Base-by-base conservation (phyloP, 106 monocot genomes). In the Dendrobium catenatum region DNA sequence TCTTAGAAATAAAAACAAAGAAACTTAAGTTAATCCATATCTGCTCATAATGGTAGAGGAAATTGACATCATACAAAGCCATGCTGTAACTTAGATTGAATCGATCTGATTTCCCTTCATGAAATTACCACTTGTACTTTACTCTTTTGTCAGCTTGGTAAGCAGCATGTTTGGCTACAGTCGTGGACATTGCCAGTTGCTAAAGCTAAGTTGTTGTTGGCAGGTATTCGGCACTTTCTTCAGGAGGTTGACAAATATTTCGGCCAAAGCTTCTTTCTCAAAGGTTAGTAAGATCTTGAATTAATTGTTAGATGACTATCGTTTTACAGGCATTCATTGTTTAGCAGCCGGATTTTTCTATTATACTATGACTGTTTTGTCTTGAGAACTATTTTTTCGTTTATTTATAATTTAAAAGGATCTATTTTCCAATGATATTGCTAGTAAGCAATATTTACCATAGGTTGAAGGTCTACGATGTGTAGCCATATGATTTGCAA, bases 171-270 rank as follows among this genome's bases (percentile, higher is more conserved):
- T 94, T 81, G 97, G 94, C 42, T 97, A 90, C 76, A 56, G 64
- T 18, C 83, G 85, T 89, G 82, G 89, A 94, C 84, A 92, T n/a
- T 92, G 44, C 86, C 90, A 85, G 33, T n/a, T 19, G 41, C 68
- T 94, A 76, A 87, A 91, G 70, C 86, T 97, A 77, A 92, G 88
- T n/a, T 79, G 81, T 97, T 79, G 86, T 92, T 80, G 97, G 97
- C 79, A 91, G 94, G n/a, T n/a, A n/a, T n/a, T 4, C 91, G 94
- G 20, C 97, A 78, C 94, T 97, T 86, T 94, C 97, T 73, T 84
- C 84, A 83, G 97, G 97, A 3, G 97, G 97, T n/a, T 46, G 85
- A 89, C 55, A 40, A 78, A 49, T 97, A 77, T 92, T 92, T 83
- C 90, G 94, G 19, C 85, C 81, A 75, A 87, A 54, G 74, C 86